Evolutionary conservation across 768 basidiomycete genomes (phyloP).

Genomic region (Megacollybia marginata): DNA sequence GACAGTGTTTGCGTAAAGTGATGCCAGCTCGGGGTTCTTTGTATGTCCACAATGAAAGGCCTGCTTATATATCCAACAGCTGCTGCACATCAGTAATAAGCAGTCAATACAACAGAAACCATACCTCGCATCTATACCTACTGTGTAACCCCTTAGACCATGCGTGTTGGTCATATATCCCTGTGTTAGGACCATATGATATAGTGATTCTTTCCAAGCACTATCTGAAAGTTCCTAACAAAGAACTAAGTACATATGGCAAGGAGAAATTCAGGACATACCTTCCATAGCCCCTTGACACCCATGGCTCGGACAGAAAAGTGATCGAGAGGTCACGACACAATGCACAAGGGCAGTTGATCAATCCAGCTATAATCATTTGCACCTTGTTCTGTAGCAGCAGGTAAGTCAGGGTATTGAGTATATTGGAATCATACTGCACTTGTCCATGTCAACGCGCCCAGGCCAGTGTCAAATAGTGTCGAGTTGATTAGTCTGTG

Average conservation of each 20-base stretch:
- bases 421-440: no score
- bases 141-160: constrained; percentile 21
- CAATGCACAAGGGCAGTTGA: no score
- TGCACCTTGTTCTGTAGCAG: no score
- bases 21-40: constrained; percentile 30
- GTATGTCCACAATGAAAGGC: constrained; percentile 23
- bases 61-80: constrained; percentile 9
- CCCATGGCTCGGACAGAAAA: constrained; percentile 5
- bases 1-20: constrained; percentile 33
- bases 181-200: constrained; percentile 17
- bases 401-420: no score
- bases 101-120: no score
- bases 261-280: not conserved
- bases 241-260: not conserved
- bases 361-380: no score
- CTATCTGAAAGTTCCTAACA: constrained; percentile 24
- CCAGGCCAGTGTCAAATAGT: no score
- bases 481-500: no score
- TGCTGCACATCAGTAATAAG: no score
- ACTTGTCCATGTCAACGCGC: no score
- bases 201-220: constrained; percentile 23
- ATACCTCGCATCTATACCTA: constrained; percentile 34
- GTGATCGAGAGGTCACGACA: no score
- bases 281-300: constrained; percentile 9
- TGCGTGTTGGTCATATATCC: constrained; percentile 22